Conservation (phyloP, 2,329 filamentous ascomycete genomes). For the Aspergillus costaricaensis region DNA sequence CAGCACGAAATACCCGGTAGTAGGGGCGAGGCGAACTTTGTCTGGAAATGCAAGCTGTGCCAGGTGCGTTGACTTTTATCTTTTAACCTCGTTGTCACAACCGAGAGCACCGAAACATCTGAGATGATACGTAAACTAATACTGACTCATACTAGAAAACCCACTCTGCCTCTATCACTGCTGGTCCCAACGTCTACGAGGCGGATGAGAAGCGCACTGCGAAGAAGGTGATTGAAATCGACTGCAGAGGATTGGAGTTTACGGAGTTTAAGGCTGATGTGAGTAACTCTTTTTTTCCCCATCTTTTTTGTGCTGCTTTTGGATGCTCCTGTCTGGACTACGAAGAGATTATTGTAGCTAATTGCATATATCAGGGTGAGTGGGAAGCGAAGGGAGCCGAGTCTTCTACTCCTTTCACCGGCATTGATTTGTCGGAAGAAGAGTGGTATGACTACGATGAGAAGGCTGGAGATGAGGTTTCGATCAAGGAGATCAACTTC, state of each 20-base stretch:
- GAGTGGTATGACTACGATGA: constrained; percentile 99
- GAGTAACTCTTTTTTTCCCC: constrained; percentile 28
- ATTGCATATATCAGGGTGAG: constrained; percentile 64
- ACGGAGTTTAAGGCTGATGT: constrained; percentile 88
- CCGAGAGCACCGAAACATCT: background rate
- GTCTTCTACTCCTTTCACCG: constrained; percentile 76
- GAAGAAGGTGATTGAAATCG: constrained; percentile 83
- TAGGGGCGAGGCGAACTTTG: constrained; percentile 94
- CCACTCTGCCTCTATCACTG: constrained; percentile 75
- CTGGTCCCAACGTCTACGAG: constrained; percentile 69
- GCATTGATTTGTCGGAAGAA: constrained; percentile 79
- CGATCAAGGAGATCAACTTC: constrained; percentile 87
- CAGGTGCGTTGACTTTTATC: constrained; percentile 60
- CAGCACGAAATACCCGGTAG: constrained; percentile 88
- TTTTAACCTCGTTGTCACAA: background rate
- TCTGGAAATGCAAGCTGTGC: constrained; percentile 99
- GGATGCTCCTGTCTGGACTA: background rate
- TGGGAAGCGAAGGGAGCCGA: constrained; percentile 84
- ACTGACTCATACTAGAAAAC: constrained; percentile 34
- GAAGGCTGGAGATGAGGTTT: constrained; percentile 87
- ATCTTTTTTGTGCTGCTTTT: background rate
- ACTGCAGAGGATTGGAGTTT: constrained; percentile 93
- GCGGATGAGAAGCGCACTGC: constrained; percentile 58
- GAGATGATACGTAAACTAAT: background rate
- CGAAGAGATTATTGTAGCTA: background rate